A percentile compares a stretch with the other conserved stretches of the same genome.
phyloP scores from a whole-genome alignment of 345 rosid species.

The Microthlaspi erraticum region DNA sequence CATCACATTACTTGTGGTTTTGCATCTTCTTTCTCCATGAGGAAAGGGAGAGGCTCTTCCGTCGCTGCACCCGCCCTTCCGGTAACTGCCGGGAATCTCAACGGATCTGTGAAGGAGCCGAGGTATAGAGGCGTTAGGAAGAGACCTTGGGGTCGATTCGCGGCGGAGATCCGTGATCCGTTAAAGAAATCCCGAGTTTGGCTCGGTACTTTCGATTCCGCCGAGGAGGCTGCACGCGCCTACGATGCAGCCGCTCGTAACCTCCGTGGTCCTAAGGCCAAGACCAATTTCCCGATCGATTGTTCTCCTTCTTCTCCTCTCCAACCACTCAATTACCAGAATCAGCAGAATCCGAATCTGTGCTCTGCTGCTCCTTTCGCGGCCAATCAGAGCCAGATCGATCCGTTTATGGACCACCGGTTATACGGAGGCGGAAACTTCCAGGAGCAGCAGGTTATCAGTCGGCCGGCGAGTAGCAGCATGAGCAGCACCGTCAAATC shows the following conservation, averaged over 20 bases:
- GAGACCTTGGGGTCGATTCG: slow-evolving; percentile 92
- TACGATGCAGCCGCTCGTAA: slow-evolving; percentile 83
- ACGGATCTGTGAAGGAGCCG: slow-evolving; percentile 59
- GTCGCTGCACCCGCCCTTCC: slow-evolving; percentile 41
- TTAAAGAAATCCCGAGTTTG: slow-evolving; percentile 82
- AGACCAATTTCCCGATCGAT: slow-evolving; percentile 74
- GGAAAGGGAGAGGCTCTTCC: slow-evolving; percentile 67
- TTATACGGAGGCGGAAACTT: slow-evolving; percentile 49
- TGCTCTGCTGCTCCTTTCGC: slow-evolving; percentile 30
- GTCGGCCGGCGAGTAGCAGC: slow-evolving; percentile 83
- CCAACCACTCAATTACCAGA: slow-evolving; percentile 39
- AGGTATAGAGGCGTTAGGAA: slow-evolving; percentile 91
- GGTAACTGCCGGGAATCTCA: slow-evolving; percentile 34
- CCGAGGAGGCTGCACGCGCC: slow-evolving; percentile 90
- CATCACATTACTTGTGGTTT: slow-evolving; percentile 40
- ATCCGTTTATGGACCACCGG: slow-evolving; percentile 56
- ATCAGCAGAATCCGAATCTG: slow-evolving; percentile 22
- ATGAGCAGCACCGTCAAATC: slow-evolving; percentile 98
- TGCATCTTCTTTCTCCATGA: slow-evolving; percentile 43
- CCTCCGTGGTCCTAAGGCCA: slow-evolving; percentile 90
- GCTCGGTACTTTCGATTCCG: slow-evolving; percentile 95
- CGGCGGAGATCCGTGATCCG: slow-evolving; percentile 97
- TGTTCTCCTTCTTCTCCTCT: slow-evolving; percentile 44
- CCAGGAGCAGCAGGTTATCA: slow-evolving; percentile 42
- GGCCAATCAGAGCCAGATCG: slow-evolving; percentile 40